Evolutionary conservation across 345 rosid species (phyloP), one percentile per base, ranked within the genome.

Genomic region (Gossypium turneri): DNA sequence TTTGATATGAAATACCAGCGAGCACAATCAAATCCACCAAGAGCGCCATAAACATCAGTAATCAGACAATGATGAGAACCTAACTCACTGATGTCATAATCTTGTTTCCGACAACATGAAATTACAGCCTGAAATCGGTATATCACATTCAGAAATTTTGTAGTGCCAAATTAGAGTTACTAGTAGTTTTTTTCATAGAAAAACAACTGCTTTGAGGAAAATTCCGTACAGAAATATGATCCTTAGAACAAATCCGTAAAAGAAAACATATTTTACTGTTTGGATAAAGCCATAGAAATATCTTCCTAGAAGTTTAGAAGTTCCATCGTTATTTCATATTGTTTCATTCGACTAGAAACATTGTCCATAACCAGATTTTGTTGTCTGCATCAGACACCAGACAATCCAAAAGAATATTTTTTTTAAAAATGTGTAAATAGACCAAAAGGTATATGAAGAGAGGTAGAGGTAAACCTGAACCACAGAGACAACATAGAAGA

Each of bases 51-150:
- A 73, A 93, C 79, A 79, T 87, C 93, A 64, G 84, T 81, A 53
- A 91, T 79, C 41, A 95, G 82, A 75, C 80, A 77, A 75, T 85
- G 87, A 79, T 62, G 67, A 70, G 75, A 77, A 44, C 77, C 78
- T 57, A 77, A 62, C 45, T 81, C 88, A 55, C 66, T 78, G n/a
- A 73, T 73, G 20, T 84, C 79, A 70, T 43, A 62, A 25, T 76
- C 80, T 62, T 75, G 75, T 78, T 75, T 75, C 77, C 88, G 83
- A 67, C 75, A 81, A 77, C 76, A 88, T 45, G 89, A 74, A 79
- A 91, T 76, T 79, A 83, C 79, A 68, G 88, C 97, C 99, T 95
- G 96, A 84, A 84, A 44, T 79, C 86, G 82, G 78, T 7, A 79
- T 60, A 50, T 34, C n/a, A 57, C 22, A 74, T 53, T 78, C 45